Evolutionary conservation across 345 rosid species (phyloP).

Genomic region (Euphorbia pulcherrima): DNA sequence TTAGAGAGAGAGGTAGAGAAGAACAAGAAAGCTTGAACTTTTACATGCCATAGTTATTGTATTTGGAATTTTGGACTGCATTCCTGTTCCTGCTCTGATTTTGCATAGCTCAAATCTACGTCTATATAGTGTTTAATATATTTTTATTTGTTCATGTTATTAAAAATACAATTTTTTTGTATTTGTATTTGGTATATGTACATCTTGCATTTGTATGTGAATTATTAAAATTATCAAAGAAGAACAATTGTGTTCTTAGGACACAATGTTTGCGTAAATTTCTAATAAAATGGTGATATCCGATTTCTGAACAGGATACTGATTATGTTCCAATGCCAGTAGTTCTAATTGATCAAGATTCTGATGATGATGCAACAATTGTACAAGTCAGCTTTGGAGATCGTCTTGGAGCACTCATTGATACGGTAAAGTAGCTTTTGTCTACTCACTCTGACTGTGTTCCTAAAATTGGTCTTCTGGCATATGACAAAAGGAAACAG

Average conservation of each 20-base stretch:
- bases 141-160: background rate
- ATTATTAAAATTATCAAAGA: background rate
- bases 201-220: background rate
- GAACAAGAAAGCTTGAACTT: background rate
- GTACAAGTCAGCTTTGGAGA: conserved; percentile 94
- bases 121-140: background rate
- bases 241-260: background rate
- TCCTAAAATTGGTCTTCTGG: background rate
- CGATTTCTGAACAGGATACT: conserved; percentile 51
- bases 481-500: background rate
- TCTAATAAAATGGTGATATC: conserved; percentile 32
- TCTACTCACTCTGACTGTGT: background rate
- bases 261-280: conserved; percentile 4
- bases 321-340: conserved; percentile 59
- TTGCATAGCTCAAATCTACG: background rate
- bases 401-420: conserved; percentile 93
- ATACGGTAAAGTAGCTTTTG: conserved; percentile 51
- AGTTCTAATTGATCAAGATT: conserved; percentile 83
- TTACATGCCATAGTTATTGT: background rate
- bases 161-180: background rate
- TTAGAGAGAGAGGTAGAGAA: background rate
- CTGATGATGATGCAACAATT: conserved; percentile 74
- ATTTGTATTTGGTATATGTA: background rate
- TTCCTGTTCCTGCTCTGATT: background rate
- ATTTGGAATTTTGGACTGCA: background rate